These are phyloP conservation scores for Papiliotrema terrestris DNA, from an alignment of 1,284 basidiomycete species.

Conservation along the genomic window DNA sequence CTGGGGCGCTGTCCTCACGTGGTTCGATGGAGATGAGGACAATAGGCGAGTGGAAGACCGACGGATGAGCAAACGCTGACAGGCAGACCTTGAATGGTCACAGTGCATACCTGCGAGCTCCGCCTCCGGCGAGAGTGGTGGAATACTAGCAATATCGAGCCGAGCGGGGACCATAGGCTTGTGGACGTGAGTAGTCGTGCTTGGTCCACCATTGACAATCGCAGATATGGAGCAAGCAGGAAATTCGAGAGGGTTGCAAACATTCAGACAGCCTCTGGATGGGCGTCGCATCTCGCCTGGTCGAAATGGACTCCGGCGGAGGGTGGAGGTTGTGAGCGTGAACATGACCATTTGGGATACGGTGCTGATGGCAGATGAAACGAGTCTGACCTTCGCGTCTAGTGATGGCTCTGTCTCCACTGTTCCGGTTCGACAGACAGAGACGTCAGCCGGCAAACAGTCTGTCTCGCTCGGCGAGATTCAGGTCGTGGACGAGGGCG, in stretches of 20 bases:
- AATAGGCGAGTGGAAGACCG: constrained; percentile 13
- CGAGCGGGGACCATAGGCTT: constrained; percentile 30
- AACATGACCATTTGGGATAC: not conserved
- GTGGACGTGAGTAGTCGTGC: constrained; percentile 20
- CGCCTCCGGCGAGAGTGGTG: constrained; percentile 27
- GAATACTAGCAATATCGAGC: constrained; percentile 35
- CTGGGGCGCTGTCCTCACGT: constrained; percentile 5
- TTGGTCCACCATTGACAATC: too few relatives aligned
- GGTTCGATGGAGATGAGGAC: constrained; percentile 27
- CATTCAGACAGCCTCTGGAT: constrained; percentile 9
- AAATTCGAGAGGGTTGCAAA: constrained; percentile 9
- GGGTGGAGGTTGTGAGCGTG: constrained; percentile 17
- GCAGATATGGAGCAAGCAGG: constrained; percentile 18
- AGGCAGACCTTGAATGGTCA: constrained; percentile 35
- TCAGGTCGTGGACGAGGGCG: constrained; percentile 13
- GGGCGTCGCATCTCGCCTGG: constrained; percentile 27
- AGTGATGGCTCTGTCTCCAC: constrained; percentile 22
- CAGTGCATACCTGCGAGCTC: constrained; percentile 7
- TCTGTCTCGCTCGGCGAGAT: not conserved
- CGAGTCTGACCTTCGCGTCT: too few relatives aligned
- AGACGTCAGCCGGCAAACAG: not conserved
- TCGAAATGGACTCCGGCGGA: constrained; percentile 22
- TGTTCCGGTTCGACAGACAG: constrained; percentile 12
- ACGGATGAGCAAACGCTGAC: not conserved
- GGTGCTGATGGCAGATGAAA: constrained; percentile 1